A percentile compares a stretch with the other conserved stretches of the same genome.
Evolutionary conservation across 1,139 yeast species (phyloP).

Genomic region (Geotrichum phurueaensis): DNA sequence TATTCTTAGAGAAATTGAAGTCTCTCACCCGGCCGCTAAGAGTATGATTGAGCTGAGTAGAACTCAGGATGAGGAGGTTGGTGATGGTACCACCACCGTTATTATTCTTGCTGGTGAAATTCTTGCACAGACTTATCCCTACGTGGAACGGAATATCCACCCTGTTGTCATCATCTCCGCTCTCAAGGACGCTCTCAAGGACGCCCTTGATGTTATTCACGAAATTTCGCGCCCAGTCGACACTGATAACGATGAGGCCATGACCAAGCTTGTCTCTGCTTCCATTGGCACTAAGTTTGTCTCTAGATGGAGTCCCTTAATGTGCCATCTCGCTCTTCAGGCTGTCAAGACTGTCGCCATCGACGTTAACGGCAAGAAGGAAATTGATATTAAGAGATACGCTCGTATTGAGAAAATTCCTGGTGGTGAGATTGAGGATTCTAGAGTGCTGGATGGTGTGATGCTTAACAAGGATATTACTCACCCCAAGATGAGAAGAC

Average conservation of each 20-base stretch:
- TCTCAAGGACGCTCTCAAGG: constrained; percentile 81
- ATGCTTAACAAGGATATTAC: constrained; percentile 93
- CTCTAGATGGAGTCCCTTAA: constrained; percentile 81
- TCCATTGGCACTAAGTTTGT: constrained; percentile 96
- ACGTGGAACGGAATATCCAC: constrained; percentile 86
- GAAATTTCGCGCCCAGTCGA: constrained; percentile 83
- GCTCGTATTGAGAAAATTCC: constrained; percentile 93
- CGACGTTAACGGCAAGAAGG: constrained; percentile 60
- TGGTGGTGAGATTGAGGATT: constrained; percentile 92
- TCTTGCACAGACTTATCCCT: constrained; percentile 90
- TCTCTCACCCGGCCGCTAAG: constrained; percentile 96
- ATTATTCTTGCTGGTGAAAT: constrained; percentile 91
- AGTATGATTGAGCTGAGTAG: constrained; percentile 95
- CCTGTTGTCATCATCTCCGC: constrained; percentile 96
- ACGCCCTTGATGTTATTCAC: constrained; percentile 84
- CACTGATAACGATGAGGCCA: constrained; percentile 72
- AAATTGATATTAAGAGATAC: constrained; percentile 88
- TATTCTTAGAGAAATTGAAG: constrained; percentile 93
- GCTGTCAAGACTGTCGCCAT: constrained; percentile 82
- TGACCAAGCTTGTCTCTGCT: constrained; percentile 80
- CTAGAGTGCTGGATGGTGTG: constrained; percentile 83
- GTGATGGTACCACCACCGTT: constrained; percentile 97
- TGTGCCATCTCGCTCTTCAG: constrained; percentile 82
- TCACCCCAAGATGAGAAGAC: constrained; percentile 94
- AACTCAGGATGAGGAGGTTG: constrained; percentile 98